A percentile compares a stretch with the other conserved stretches of the same genome.
phyloP scores from a whole-genome alignment of 2,329 filamentous ascomycete genomes.

The Neonectria neomacrospora region DNA sequence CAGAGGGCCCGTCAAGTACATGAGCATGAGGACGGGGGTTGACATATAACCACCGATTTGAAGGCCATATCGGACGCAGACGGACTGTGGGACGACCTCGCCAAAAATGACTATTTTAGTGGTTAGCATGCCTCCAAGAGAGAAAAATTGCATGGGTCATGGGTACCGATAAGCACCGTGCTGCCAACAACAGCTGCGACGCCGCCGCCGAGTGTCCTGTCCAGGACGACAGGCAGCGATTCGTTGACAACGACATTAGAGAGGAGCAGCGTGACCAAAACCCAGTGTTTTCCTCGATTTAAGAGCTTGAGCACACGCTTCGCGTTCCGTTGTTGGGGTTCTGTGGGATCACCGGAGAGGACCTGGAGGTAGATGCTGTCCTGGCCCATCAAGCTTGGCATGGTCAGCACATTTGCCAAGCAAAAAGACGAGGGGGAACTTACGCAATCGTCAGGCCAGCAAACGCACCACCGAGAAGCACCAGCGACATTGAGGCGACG shows the following conservation, averaged over 20 bases:
- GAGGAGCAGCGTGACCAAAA: conserved; percentile 90
- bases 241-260: conserved; percentile 99
- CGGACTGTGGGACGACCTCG: conserved; percentile 93
- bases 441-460: conserved; percentile 91
- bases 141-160: background rate
- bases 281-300: conserved; percentile 95
- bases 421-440: conserved; percentile 47
- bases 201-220: conserved; percentile 91
- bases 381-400: conserved; percentile 69
- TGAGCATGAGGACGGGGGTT: conserved; percentile 84
- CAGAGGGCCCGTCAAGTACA: conserved; percentile 91
- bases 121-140: conserved; percentile 33
- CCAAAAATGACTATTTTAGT: conserved; percentile 86
- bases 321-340: conserved; percentile 87
- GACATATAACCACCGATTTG: conserved; percentile 96
- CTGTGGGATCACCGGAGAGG: conserved; percentile 85
- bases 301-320: conserved; percentile 82
- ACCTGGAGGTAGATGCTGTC: conserved; percentile 98
- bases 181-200: conserved; percentile 94
- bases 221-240: conserved; percentile 92
- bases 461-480: conserved; percentile 90
- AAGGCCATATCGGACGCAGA: conserved; percentile 95
- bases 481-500: conserved; percentile 80
- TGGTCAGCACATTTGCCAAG: conserved; percentile 36
- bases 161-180: conserved; percentile 90